A percentile compares a stretch with the other conserved stretches of the same genome.
phyloP scores from a whole-genome alignment of 768 basidiomycete species.

The Boletus bicolor region DNA sequence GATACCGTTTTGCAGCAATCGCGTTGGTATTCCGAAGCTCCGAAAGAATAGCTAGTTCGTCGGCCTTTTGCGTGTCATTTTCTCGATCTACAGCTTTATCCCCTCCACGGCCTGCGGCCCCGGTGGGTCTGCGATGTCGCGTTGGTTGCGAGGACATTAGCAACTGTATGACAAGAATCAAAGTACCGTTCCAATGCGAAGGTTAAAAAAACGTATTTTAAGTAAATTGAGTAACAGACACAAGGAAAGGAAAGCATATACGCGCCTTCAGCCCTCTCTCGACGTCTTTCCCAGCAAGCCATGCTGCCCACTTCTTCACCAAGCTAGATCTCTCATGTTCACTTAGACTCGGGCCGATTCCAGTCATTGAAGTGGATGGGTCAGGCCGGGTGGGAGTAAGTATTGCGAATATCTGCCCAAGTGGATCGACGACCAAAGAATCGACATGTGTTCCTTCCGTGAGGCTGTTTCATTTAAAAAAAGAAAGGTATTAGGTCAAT shows the following conservation, averaged over 20 bases:
- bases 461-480: slow-evolving; percentile 12
- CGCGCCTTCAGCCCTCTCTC: slow-evolving; percentile 69
- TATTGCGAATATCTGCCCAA: slow-evolving; percentile 28
- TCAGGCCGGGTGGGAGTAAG: slow-evolving; percentile 15
- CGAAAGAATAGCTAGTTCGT: slow-evolving; percentile 29
- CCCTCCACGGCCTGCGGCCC: slow-evolving; percentile 15
- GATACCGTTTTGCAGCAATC: slow-evolving; percentile 61
- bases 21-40: slow-evolving; percentile 22
- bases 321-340: slow-evolving; percentile 49
- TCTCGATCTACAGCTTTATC: slow-evolving; percentile 26
- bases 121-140: slow-evolving; percentile 22
- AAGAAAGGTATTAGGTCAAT: not conserved
- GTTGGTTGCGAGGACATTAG: slow-evolving; percentile 19
- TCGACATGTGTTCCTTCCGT: slow-evolving; percentile 26
- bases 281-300: slow-evolving; percentile 69
- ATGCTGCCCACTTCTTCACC: slow-evolving; percentile 73
- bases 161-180: slow-evolving; percentile 8
- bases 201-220: not conserved
- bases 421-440: slow-evolving; percentile 24
- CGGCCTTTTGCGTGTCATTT: slow-evolving; percentile 18
- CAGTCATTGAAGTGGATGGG: not conserved
- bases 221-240: not conserved
- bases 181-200: not conserved
- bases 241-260: not conserved
- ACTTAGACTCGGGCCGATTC: slow-evolving; percentile 5